Evolutionary conservation across 2,329 filamentous ascomycete species (phyloP).

Genomic region (Exophiala xenobiotica): DNA sequence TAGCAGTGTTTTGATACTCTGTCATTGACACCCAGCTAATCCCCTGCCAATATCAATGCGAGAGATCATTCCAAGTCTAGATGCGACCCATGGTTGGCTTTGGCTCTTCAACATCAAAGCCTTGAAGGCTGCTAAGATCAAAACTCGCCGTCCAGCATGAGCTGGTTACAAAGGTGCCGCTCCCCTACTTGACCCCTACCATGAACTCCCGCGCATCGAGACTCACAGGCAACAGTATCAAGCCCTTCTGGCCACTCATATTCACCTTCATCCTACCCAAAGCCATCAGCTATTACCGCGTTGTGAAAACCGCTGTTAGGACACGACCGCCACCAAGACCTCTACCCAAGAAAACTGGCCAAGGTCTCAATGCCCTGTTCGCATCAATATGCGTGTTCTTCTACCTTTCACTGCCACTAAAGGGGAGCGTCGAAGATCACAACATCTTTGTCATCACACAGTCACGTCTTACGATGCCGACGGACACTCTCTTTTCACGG

Average conservation of each 20-base stretch:
- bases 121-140: not conserved
- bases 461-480: constrained; percentile 81
- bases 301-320: constrained; percentile 26
- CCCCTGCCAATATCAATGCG: too few relatives aligned
- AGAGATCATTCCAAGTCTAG: too few relatives aligned
- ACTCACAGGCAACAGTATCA: constrained; percentile 21
- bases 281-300: constrained; percentile 26
- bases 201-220: too few relatives aligned
- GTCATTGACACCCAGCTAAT: not conserved
- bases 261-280: constrained; percentile 32
- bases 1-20: too few relatives aligned
- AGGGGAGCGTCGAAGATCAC: constrained; percentile 42
- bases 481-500: constrained; percentile 78
- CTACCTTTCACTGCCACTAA: constrained; percentile 52
- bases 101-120: not conserved
- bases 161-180: not conserved
- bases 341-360: constrained; percentile 37
- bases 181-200: not conserved
- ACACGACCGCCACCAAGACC: constrained; percentile 40
- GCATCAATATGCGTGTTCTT: constrained; percentile 54
- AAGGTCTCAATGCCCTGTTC: constrained; percentile 52
- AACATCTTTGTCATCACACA: constrained; percentile 78
- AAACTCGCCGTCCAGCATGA: constrained; percentile 1
- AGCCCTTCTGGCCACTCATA: constrained; percentile 31
- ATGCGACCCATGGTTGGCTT: too few relatives aligned